These are phyloP conservation scores for Tricholoma saponaceum DNA, from an alignment of 768 basidiomycete genomes.

Conservation along the genomic window DNA sequence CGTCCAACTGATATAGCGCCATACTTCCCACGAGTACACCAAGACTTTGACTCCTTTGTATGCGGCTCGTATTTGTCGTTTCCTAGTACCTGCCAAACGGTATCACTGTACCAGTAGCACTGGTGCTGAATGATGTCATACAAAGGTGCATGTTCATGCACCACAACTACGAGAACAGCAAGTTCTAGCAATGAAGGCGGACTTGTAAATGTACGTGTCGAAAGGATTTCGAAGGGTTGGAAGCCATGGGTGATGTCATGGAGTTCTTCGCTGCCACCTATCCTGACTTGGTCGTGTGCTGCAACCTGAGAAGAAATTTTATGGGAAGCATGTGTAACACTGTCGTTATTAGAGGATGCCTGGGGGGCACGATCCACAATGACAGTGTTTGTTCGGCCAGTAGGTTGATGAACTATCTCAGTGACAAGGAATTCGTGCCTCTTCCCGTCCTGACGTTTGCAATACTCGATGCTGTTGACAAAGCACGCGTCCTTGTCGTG, in stretches of 20 bases:
- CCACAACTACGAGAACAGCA: background rate
- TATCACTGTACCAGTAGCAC: background rate
- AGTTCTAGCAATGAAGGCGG: background rate
- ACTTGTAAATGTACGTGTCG: background rate
- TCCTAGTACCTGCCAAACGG: background rate
- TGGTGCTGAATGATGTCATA: background rate
- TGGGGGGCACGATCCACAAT: background rate
- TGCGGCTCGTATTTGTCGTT: background rate
- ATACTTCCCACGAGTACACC: background rate
- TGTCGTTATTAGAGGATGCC: background rate
- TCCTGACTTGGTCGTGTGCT: background rate
- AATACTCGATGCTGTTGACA: background rate
- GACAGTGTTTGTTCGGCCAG: background rate
- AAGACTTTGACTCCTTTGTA: background rate
- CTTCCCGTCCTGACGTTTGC: background rate
- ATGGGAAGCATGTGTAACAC: background rate
- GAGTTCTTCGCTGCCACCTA: background rate
- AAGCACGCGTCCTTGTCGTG: background rate
- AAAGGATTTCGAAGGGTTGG: background rate
- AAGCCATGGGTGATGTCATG: background rate
- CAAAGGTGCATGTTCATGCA: background rate
- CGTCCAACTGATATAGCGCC: background rate
- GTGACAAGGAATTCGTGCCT: background rate
- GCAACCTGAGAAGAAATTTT: background rate
- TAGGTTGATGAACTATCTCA: background rate